Conservation (phyloP, 495 filamentous ascomycete genomes). For the Podospora pseudopauciseta region DNA sequence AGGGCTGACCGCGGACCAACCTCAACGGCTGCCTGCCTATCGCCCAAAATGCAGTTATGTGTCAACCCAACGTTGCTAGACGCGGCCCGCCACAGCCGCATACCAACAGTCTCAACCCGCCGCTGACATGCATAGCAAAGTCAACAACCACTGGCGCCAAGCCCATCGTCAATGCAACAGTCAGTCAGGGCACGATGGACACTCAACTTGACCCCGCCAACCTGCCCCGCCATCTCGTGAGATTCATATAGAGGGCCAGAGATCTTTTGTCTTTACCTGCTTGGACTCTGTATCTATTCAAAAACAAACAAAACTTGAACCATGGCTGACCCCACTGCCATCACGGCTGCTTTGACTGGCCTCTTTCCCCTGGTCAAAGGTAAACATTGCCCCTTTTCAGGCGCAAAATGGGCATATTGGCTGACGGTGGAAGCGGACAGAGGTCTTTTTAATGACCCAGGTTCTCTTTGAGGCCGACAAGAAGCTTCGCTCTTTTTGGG, state of each 20-base stretch:
- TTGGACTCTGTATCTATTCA: neutral
- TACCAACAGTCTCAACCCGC: neutral
- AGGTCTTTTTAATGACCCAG: constrained; percentile 2
- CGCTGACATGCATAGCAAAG: neutral
- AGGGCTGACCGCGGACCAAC: neutral
- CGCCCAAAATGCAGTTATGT: constrained; percentile 1
- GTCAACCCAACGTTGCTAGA: neutral
- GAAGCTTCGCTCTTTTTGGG: constrained; percentile 3
- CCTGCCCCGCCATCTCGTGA: neutral
- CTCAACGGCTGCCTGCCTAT: neutral
- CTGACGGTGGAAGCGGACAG: neutral
- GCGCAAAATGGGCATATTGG: neutral
- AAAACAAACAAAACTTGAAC: neutral
- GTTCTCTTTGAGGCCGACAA: constrained; percentile 7
- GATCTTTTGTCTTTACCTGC: neutral
- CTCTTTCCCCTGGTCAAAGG: constrained; percentile 9
- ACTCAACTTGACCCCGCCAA: constrained; percentile 3
- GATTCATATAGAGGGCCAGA: neutral
- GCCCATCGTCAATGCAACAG: constrained; percentile 2
- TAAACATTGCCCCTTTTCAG: neutral
- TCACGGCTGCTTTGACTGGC: constrained; percentile 1
- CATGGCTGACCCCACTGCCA: constrained; percentile 8
- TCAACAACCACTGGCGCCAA: constrained; percentile 4
- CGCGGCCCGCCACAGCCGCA: constrained; percentile 3
- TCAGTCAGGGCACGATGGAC: constrained; percentile 1